Evolutionary conservation across 805 yeast species (phyloP), one percentile per base, ranked within the genome.

Genomic region (Sungouiella blattae): DNA sequence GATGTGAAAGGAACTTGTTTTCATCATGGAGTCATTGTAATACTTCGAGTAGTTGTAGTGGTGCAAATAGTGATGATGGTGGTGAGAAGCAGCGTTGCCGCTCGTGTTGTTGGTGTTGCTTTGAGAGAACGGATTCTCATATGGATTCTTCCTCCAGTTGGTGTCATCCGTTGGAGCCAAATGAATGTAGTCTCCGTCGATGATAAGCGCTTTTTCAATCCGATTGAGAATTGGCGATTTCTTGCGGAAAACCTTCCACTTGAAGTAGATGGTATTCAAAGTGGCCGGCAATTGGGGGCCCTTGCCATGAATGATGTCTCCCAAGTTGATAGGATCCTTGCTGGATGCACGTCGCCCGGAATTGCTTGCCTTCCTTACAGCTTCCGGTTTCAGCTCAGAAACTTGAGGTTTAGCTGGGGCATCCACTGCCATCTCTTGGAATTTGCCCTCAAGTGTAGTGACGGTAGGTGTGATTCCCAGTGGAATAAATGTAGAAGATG

Each of bases 101-200:
- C 35, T 34, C 18, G 28, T 18, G n/a, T 18, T 35, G 18, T 20
- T 30, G 18, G 33, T 40, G 17, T 35, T 36, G 27, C 45, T 36
- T 11, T 40, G 47, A n/a, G 56, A 36, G 32, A 60, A 55, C n/a
- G 66, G 59, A 33, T 55, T 57, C 21, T 65, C 69, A 15, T 43
- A 39, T 2, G 59, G 59, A 20, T 51, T 58, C 32, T 53, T 50
- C 22, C 57, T 55, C 44, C 57, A 61, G 5, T 77, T 46, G 74
- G 77, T 71, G 40, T 86, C 91, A 48, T 85, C 87, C 6, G 88
- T 81, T 0, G 97, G 96, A 50, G 87, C 77, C 32, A 91, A 75
- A 50, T 89, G 91, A 11, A 91, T 77, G 51, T 87, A 88, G 49
- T 87, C 95, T n/a, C 97, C 98, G 58, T 91, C 98, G 25, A 91